Conservation (phyloP, 2,329 filamentous ascomycete genomes). For the Didymosphaeria variabile region DNA sequence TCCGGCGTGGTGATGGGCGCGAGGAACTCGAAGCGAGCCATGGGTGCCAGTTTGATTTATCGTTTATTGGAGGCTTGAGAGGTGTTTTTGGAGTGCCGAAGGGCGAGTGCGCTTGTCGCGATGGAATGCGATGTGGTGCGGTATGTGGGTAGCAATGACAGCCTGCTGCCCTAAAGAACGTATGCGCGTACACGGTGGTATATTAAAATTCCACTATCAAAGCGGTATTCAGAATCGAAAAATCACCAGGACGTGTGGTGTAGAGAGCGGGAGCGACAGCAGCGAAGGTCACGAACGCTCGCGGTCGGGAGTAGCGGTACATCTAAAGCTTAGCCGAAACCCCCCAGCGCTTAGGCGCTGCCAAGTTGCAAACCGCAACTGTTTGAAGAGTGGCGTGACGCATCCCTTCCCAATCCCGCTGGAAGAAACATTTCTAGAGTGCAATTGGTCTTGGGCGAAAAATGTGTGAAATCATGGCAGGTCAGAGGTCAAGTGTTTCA, state of each 20-base stretch:
- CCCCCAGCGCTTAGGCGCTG: conserved; percentile 5
- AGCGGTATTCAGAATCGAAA: conserved; percentile 14
- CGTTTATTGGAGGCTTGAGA: not conserved
- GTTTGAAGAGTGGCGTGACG: conserved; percentile 21
- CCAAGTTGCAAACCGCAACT: conserved; percentile 16
- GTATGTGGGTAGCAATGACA: conserved; percentile 12
- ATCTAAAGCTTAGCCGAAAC: conserved; percentile 16
- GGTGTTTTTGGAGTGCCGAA: not conserved
- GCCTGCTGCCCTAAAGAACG: conserved; percentile 17
- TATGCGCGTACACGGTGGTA: not conserved
- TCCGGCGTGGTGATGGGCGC: conserved; percentile 43
- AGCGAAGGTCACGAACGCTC: not conserved
- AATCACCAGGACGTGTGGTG: not conserved
- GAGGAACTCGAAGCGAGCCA: conserved; percentile 40
- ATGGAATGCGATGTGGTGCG: conserved; percentile 3
- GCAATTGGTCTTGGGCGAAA: not conserved
- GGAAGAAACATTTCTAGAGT: not conserved
- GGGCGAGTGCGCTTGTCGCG: not conserved
- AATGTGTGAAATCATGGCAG: not conserved
- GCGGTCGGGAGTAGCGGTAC: conserved; percentile 2
- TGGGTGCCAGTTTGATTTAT: conserved; percentile 11
- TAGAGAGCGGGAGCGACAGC: not conserved
- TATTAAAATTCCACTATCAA: conserved; percentile 19
- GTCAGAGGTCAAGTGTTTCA: conserved; percentile 1
- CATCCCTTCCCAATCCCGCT: not conserved